phyloP scores from a whole-genome alignment of 2,329 filamentous ascomycete genomes.

The Trichoderma brevicompactum region DNA sequence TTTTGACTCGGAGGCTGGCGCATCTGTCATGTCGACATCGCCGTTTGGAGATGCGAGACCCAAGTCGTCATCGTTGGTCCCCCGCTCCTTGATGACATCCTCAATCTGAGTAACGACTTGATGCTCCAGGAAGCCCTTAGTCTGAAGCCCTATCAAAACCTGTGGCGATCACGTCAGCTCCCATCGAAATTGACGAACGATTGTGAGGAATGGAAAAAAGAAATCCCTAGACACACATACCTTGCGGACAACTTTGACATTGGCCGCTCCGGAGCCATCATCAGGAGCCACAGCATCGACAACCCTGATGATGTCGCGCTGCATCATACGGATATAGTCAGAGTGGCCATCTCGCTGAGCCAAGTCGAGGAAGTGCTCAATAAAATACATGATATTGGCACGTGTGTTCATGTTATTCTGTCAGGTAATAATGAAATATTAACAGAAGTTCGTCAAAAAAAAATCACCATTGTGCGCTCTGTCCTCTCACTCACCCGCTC shows the following conservation, averaged over 20 bases:
- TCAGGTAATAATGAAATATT: not conserved
- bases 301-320: constrained; percentile 87
- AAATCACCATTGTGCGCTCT: not conserved
- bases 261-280: constrained; percentile 85
- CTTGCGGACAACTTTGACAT: constrained; percentile 88
- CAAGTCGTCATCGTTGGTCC: constrained; percentile 63
- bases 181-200: not conserved
- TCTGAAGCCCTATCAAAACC: constrained; percentile 71
- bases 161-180: constrained; percentile 37
- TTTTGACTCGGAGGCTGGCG: constrained; percentile 48
- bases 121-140: constrained; percentile 72
- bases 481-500: constrained; percentile 63
- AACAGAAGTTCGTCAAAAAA: not conserved
- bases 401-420: constrained; percentile 94
- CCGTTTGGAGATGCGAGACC: constrained; percentile 57
- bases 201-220: not conserved
- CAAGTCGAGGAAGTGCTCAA: constrained; percentile 91
- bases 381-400: constrained; percentile 99
- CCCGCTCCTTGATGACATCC: constrained; percentile 78
- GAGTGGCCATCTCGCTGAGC: constrained; percentile 74
- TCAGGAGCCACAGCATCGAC: constrained; percentile 90
- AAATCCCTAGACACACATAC: constrained; percentile 51
- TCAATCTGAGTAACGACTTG: constrained; percentile 81
- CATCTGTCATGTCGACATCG: constrained; percentile 48
- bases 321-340: constrained; percentile 91